Evolutionary conservation across 495 filamentous ascomycete genomes (phyloP).

Genomic region (Aspergillus asperescens): DNA sequence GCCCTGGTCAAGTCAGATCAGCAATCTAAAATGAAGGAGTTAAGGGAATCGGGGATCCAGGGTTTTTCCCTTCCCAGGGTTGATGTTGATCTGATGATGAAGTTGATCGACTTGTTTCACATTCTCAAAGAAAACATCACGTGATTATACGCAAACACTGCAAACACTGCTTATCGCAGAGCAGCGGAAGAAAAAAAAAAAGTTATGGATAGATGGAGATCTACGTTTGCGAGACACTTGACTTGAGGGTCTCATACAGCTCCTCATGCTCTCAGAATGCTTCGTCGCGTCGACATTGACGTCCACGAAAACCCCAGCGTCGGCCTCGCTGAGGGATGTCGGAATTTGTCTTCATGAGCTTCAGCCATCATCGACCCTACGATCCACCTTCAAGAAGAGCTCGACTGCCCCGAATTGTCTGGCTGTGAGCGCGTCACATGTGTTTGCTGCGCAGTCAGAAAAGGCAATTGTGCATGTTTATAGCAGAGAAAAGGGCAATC

Average conservation of each 20-base stretch:
- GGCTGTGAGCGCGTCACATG: slow-evolving; percentile 73
- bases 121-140: not conserved
- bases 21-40: slow-evolving; percentile 15
- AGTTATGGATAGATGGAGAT: not conserved
- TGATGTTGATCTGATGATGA: slow-evolving; percentile 4
- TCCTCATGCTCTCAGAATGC: slow-evolving; percentile 71
- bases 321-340: slow-evolving; percentile 65
- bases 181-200: slow-evolving; percentile 27
- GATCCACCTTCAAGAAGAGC: slow-evolving; percentile 86
- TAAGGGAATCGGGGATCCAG: slow-evolving; percentile 14
- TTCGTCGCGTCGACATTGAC: slow-evolving; percentile 72
- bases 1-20: not conserved
- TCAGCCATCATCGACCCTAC: slow-evolving; percentile 64
- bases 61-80: slow-evolving; percentile 4
- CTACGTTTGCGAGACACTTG: not conserved
- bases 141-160: slow-evolving; percentile 31
- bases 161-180: slow-evolving; percentile 36
- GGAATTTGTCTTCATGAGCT: slow-evolving; percentile 80
- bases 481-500: slow-evolving; percentile 70
- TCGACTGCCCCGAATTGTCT: slow-evolving; percentile 71
- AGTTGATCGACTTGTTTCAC: not conserved
- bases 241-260: slow-evolving; percentile 17
- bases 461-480: slow-evolving; percentile 94
- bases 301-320: slow-evolving; percentile 57
- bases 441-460: slow-evolving; percentile 84